Evolutionary conservation across 768 basidiomycete species (phyloP).

Genomic region (Mycena maculata): DNA sequence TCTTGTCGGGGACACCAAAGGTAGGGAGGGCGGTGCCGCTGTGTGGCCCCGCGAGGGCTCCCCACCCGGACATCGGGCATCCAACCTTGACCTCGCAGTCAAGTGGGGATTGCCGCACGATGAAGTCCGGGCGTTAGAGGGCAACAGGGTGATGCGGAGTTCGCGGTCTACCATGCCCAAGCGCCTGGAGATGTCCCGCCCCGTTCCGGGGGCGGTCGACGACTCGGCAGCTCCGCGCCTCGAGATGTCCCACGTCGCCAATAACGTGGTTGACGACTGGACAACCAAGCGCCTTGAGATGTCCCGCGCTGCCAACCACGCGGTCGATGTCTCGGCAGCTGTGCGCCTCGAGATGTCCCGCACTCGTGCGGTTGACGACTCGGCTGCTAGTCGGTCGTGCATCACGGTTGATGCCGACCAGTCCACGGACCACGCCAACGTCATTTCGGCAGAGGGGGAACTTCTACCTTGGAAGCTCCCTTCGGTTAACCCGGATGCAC

Average conservation of each 20-base stretch:
- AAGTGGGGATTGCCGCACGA: conserved; percentile 12
- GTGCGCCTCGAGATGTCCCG: no score
- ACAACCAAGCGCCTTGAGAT: conserved; percentile 6
- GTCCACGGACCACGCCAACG: neutral
- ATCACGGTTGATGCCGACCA: neutral
- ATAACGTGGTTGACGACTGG: neutral
- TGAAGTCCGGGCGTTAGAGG: neutral
- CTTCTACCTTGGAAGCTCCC: neutral
- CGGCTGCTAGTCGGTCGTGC: neutral
- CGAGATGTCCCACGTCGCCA: neutral
- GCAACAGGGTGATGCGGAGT: conserved; percentile 6
- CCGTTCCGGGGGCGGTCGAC: neutral
- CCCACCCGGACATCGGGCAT: neutral
- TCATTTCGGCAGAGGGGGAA: neutral
- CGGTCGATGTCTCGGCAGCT: no score
- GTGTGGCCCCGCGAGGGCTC: neutral
- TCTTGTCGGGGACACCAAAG: neutral
- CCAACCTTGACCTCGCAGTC: conserved; percentile 4
- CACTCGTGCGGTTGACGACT: neutral
- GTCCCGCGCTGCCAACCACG: neutral
- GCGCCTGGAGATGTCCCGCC: conserved; percentile 13
- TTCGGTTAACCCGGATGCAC: neutral
- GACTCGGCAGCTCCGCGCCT: conserved; percentile 7
- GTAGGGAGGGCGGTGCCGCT: neutral
- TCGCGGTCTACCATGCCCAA: conserved; percentile 5